A percentile compares a stretch with the other conserved stretches of the same genome.
Evolutionary conservation across 257 asterid species (phyloP).

Genomic region (Eucommia ulmoides): DNA sequence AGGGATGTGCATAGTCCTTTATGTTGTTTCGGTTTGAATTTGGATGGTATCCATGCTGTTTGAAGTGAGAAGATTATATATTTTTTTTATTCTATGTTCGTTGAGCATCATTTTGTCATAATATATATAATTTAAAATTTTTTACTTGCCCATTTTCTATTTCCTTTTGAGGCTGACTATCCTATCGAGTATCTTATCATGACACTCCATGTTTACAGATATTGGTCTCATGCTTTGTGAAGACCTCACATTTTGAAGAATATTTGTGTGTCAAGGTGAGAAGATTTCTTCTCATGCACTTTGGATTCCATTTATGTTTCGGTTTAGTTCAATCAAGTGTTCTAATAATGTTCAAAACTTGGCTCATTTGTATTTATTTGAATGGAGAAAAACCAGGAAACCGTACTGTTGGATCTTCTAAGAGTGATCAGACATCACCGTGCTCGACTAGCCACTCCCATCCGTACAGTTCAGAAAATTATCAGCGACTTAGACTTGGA

Average conservation of each 20-base stretch:
- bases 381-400: slow-evolving; percentile 42
- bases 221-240: slow-evolving; percentile 90
- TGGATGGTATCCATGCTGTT: too few relatives aligned
- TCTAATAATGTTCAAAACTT: too few relatives aligned
- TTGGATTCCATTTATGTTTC: neutral
- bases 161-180: too few relatives aligned
- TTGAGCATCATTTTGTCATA: too few relatives aligned
- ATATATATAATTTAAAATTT: too few relatives aligned
- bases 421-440: slow-evolving; percentile 91
- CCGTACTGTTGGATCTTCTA: slow-evolving; percentile 77
- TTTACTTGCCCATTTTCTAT: too few relatives aligned
- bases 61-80: too few relatives aligned
- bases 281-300: slow-evolving; percentile 1
- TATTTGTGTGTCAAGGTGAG: slow-evolving; percentile 96
- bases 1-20: too few relatives aligned
- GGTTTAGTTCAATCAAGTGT: too few relatives aligned
- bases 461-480: slow-evolving; percentile 87
- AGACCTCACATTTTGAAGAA: slow-evolving; percentile 94
- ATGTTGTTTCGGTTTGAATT: too few relatives aligned
- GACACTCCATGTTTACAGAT: slow-evolving; percentile 37
- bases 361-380: slow-evolving; percentile 6
- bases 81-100: too few relatives aligned
- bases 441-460: slow-evolving; percentile 97
- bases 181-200: too few relatives aligned
- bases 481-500: slow-evolving; percentile 75